Percentiles rank a stretch among this genome's conserved stretches.
Evolutionary conservation across 2,329 filamentous ascomycete genomes (phyloP).

Genomic region (Shiraia sp.): DNA sequence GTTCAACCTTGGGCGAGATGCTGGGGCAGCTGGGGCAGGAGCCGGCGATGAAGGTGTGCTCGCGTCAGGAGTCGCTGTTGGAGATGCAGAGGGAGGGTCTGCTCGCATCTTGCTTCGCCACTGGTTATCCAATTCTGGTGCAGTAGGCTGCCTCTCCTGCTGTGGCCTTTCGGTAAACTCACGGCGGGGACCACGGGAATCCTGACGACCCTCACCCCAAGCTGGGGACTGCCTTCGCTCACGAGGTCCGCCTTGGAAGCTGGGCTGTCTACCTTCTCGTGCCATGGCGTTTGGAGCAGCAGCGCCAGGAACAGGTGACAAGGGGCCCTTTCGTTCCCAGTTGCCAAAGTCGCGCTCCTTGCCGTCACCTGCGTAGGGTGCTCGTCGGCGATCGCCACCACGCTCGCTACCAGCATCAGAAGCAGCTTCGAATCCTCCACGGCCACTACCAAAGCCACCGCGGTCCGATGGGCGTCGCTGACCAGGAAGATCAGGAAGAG

Average conservation of each 20-base stretch:
- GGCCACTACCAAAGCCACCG: conserved; percentile 45
- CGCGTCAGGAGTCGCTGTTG: conserved; percentile 70
- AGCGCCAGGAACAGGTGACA: conserved; percentile 67
- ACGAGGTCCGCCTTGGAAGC: conserved; percentile 45
- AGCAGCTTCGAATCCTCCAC: conserved; percentile 54
- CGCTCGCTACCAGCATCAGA: conserved; percentile 65
- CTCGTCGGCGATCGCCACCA: conserved; percentile 67
- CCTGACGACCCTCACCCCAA: conserved; percentile 71
- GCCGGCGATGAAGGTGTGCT: conserved; percentile 78
- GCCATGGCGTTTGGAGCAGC: conserved; percentile 24
- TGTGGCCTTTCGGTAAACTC: conserved; percentile 64
- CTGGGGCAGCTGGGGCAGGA: conserved; percentile 61
- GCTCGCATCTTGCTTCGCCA: conserved; percentile 92
- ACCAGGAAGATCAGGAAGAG: conserved; percentile 72
- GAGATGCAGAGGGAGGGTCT: conserved; percentile 67
- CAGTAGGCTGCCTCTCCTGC: conserved; percentile 74
- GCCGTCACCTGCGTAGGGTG: conserved; percentile 68
- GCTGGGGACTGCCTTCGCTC: conserved; percentile 64
- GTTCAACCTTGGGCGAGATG: conserved; percentile 78
- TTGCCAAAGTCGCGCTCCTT: conserved; percentile 80
- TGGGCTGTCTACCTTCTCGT: conserved; percentile 62
- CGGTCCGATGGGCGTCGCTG: conserved; percentile 59
- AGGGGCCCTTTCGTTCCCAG: conserved; percentile 93
- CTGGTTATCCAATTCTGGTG: conserved; percentile 88
- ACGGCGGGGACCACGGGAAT: conserved; percentile 77